Base-by-base conservation (phyloP, 2,329 filamentous ascomycete species). In the Fonsecaea nubica region DNA sequence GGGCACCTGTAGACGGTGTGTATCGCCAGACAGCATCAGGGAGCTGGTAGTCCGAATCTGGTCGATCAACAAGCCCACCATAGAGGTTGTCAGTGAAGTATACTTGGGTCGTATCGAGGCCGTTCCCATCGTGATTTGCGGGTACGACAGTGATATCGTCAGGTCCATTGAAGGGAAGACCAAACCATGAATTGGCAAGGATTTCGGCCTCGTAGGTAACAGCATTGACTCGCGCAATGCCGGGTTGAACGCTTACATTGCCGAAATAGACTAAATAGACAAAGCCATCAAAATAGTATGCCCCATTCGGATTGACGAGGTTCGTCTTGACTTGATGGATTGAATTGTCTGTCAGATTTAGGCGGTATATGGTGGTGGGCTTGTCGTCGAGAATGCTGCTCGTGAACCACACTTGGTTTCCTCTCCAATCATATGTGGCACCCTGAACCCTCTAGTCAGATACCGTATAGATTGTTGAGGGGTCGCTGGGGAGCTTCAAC, bases 51-150 rank as follows among this genome's bases (percentile, higher is more conserved):
- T 45, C 40, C n/a, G 40, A 45, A 18, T 18, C 15, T 18, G 40
- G 40, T 45, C 40, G 40, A 45, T 18, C 40, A 45, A 45, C 40
- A 21, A 45, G 40, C 15, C 40, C 40, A 18, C n/a, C 40, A 45
- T 45, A 45, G 7, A 45, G 40, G 40, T 45, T 45, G 15, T 45
- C 40, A 15, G 40, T 45, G n/a, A 45, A 45, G 40, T 45, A 45
- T 5, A 45, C 7, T 45, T 45, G 40, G n/a, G 12, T 13, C n/a
- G 40, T 18, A n/a, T 6, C 40, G n/a, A 45, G 40, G 18, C 15
- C 40, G n/a, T 45, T 45, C 5, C 15, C 40, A n/a, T 45, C 15
- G n/a, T 45, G 40, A 18, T 45, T 45, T 1, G 15, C 18, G 5
- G 40, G 40, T 18, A 45, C 40, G 7, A 45, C 40, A 6, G 40